Evolutionary conservation across 2,329 filamentous ascomycete genomes (phyloP), one percentile per base, ranked within the genome.

Genomic region (Alternaria infectoria): DNA sequence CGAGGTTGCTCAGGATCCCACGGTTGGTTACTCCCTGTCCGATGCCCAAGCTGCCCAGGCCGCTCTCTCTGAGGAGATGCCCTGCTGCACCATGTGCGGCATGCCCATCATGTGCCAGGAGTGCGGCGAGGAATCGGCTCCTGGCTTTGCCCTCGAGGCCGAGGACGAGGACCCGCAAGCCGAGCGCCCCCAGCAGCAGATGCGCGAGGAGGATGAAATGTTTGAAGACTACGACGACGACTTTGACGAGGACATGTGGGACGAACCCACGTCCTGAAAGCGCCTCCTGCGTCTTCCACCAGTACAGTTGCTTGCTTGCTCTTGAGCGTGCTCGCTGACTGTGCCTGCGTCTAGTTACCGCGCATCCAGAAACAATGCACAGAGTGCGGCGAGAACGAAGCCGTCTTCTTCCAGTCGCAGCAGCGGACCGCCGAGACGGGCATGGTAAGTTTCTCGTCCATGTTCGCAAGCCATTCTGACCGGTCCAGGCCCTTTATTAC

Each of bases 391-490:
- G 91, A 96, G 80, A 89, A 89, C 72, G 94, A 98, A 83, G 93
- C 94, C 49, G 96, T 99, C 64, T 99, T 97, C 84, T 99, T 99
- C 85, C 96, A 99, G 84, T 97, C 94, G 66, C 96, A 99, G 80
- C 94, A 98, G 84, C 91, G 96, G 82, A 97, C 91, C 72, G 93
- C 93, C 52, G 94, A 98, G 81, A 99, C 96, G 47, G 96, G 96
- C 84, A 99, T 99, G 96, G 96, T 98, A 82, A 72, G 70, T 57
- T 17, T n/a, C 10, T 12, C 13, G 8, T 13, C 2, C 9, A 11
- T 25, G 17, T 43, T 19, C 17, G 19, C 11, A 30, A n/a, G 32
- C 19, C 21, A 40, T 51, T 10, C 72, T 75, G 44, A 76, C 62
- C 30, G 5, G 32, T n/a, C 11, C 66, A 85, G 83, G 83, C 82